Evolutionary conservation across 2,329 filamentous ascomycete genomes (phyloP), one percentile per base, ranked within the genome.

Genomic region (Monascus ruber): DNA sequence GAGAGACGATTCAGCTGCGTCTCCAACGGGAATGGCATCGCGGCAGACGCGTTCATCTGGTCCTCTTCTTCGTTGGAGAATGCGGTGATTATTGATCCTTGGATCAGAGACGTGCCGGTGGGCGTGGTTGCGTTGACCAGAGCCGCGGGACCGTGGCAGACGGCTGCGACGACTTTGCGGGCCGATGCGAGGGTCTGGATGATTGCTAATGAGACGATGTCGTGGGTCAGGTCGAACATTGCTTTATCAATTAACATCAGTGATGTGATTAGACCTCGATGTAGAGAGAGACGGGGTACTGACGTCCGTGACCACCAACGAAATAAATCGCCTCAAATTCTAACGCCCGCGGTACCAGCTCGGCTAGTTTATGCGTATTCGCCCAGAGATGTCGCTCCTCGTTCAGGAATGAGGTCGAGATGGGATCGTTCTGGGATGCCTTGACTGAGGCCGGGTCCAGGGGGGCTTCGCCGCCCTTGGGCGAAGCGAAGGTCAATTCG

Each of bases 311-410:
- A 26, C 72, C 72, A 40, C 72, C 72, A 36, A 73, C 69, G 49
- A 65, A 74, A 50, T 72, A 74, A 39, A 75, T 64, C 38, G 75
- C 79, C 47, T 73, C 79, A 51, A 74, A 83, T 46, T 81, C 74
- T 44, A 59, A 59, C 1, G 74, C 66, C 43, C 68, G 69, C 35
- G 72, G 73, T 26, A 72, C 52, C 51, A 78, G 73, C 11, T 70
- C 58, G 31, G 68, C 66, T 25, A 84, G 64, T 40, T 70, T 70
- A 5, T 58, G 50, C 1, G 80, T 84, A 26, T 73, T 69, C 54
- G 77, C 71, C 77, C 77, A 85, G 26, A 81, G 53, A 2, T 62
- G 47, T 49, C 70, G 62, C 48, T 80, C 62, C 53, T 69, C 68
- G 35, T 70, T 60, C 40, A 74, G 53, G 61, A 81, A 81, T 39